A percentile compares a stretch with the other conserved stretches of the same genome.
These are phyloP conservation scores for Brassica nigra DNA, from an alignment of 345 rosid genomes.

Conservation along the genomic window DNA sequence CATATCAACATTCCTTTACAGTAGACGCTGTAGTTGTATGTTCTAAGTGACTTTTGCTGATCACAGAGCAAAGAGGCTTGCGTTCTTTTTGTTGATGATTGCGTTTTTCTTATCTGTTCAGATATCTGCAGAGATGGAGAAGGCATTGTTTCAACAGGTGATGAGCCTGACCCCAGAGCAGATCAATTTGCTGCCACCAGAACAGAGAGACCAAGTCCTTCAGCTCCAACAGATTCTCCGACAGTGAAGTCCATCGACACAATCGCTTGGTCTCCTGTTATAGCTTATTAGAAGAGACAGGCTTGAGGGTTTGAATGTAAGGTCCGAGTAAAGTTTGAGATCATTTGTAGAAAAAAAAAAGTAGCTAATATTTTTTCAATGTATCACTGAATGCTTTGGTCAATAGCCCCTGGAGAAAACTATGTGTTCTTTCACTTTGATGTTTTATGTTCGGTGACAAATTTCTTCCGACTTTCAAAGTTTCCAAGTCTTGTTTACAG, in stretches of 20 bases:
- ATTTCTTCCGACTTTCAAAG: neutral
- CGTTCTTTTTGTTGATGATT: conserved; percentile 1
- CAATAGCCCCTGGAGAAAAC: neutral
- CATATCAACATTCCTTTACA: neutral
- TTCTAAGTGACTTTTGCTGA: neutral
- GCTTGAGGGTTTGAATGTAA: conserved; percentile 32
- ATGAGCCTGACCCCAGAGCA: conserved; percentile 97
- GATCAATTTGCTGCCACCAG: conserved; percentile 82
- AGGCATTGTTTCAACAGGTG: conserved; percentile 94
- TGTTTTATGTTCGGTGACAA: neutral
- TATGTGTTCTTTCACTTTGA: conserved; percentile 1
- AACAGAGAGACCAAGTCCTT: conserved; percentile 90
- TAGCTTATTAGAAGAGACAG: conserved; percentile 5
- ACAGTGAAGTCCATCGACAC: conserved; percentile 47
- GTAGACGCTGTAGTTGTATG: conserved; percentile 9
- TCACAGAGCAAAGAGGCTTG: neutral
- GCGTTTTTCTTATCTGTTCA: conserved; percentile 34
- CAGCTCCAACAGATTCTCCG: conserved; percentile 95
- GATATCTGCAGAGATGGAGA: conserved; percentile 96
- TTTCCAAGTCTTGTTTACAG: neutral
- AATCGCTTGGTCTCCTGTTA: conserved; percentile 25
- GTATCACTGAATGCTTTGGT: neutral
- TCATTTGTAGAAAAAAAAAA: conserved; percentile 9
- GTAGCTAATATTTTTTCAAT: neutral
- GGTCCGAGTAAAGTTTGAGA: conserved; percentile 23